Evolutionary conservation across 2,329 filamentous ascomycete species (phyloP).

Genomic region (Didymella arachidicola): DNA sequence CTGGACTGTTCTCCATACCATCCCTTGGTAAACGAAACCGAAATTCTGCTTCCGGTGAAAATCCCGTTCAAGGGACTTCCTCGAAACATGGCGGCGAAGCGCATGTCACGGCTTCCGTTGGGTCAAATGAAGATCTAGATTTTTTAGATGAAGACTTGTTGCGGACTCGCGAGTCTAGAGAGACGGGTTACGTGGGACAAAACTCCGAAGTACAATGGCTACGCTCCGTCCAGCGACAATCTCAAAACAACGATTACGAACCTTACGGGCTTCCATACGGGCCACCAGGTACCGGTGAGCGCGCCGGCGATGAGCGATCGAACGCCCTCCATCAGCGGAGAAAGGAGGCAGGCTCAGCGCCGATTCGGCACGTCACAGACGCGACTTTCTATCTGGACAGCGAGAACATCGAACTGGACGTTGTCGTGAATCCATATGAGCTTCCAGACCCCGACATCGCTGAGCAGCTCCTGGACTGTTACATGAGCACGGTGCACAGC

Average conservation of each 20-base stretch:
- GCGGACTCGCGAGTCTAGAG: conserved; percentile 37
- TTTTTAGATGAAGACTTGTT: conserved; percentile 42
- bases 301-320: conserved; percentile 23
- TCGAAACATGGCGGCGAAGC: conserved; percentile 27
- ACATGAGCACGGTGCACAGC: conserved; percentile 48
- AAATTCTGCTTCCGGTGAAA: background rate
- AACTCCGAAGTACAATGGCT: conserved; percentile 48
- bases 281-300: conserved; percentile 25
- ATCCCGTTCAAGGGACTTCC: background rate
- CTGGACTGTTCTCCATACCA: background rate
- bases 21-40: conserved; percentile 31
- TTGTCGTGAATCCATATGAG: conserved; percentile 38
- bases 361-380: conserved; percentile 32
- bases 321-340: conserved; percentile 33
- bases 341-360: conserved; percentile 10
- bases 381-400: conserved; percentile 49
- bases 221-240: conserved; percentile 38
- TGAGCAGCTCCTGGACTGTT: conserved; percentile 46
- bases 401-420: conserved; percentile 36
- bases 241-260: conserved; percentile 17
- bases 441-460: conserved; percentile 44
- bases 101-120: conserved; percentile 31
- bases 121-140: conserved; percentile 44
- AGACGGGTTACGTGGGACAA: conserved; percentile 46
- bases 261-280: conserved; percentile 29